These are phyloP conservation scores for Endotrypanum monterogeii DNA, from an alignment of 208 protist species.

Conservation along the genomic window DNA sequence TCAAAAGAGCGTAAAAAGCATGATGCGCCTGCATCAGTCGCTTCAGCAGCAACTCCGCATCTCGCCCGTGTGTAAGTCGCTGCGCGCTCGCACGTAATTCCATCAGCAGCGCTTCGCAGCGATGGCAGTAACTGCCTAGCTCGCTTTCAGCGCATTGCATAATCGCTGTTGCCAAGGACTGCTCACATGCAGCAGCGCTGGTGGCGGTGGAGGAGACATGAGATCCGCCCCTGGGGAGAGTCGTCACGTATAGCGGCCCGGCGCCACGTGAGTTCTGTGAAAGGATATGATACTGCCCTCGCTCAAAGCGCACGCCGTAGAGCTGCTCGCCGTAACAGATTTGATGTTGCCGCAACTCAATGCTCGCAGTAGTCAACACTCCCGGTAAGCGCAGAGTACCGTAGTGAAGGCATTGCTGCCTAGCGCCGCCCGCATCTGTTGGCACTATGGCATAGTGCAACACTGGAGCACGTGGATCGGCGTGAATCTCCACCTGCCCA, in stretches of 20 bases:
- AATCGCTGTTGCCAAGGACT: slow-evolving; percentile 39
- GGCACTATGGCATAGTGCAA: slow-evolving; percentile 33
- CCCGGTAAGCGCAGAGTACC: slow-evolving; percentile 27
- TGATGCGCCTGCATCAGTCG: slow-evolving; percentile 49
- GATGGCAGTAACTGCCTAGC: slow-evolving; percentile 44
- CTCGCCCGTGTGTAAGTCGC: slow-evolving; percentile 2
- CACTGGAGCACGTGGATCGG: slow-evolving; percentile 30
- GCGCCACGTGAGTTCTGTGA: slow-evolving; percentile 50
- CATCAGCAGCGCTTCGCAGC: slow-evolving; percentile 32
- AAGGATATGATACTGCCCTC: slow-evolving; percentile 53
- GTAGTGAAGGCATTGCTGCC: slow-evolving; percentile 26
- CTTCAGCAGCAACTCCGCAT: slow-evolving; percentile 30
- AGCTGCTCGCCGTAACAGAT: slow-evolving; percentile 35
- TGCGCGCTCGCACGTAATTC: slow-evolving; percentile 21
- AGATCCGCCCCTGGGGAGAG: slow-evolving; percentile 38
- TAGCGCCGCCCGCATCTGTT: neutral
- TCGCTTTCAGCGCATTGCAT: slow-evolving; percentile 42
- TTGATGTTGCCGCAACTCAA: slow-evolving; percentile 26
- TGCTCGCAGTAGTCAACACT: neutral
- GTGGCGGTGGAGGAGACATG: slow-evolving; percentile 27
- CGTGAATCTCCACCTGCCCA: slow-evolving; percentile 14
- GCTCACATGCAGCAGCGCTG: neutral
- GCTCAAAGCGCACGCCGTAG: slow-evolving; percentile 46
- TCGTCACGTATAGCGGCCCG: slow-evolving; percentile 51
- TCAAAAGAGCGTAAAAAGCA: slow-evolving; percentile 51